Base-by-base conservation (phyloP, 2,329 filamentous ascomycete species). In the Capronia coronata region DNA sequence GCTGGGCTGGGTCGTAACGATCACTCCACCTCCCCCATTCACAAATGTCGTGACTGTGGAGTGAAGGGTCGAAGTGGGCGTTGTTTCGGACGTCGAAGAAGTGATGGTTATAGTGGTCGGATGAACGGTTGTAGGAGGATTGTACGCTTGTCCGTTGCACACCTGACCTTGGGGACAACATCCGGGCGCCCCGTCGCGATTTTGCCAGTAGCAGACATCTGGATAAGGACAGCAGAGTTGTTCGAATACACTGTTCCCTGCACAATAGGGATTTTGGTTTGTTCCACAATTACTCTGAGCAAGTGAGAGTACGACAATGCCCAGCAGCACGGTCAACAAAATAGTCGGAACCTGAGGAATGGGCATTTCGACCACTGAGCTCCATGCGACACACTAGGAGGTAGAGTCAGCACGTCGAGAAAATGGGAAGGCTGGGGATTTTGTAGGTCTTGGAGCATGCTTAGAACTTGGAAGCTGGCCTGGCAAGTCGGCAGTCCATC, bases 91-190 rank as follows among this genome's bases (percentile, higher is more conserved):
- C 6, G 45, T 48, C 21, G 21, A 7, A 25, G 19, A 18, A 25
- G 11, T 48, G 19, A 27, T 18, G n/a, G 27, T 44, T 18, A 48
- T 38, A 13, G 52, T 55, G 11, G 52, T 46, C 13, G 52, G 41
- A 7, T 46, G 23, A 3, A 43, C 11, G 23, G 42, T 50, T 9
- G 46, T 42, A 9, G 49, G 46, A 22, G 50, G 37, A 3, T 48
- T 45, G 22, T 44, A 49, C 19, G 51, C 32, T 21, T 43, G 34
- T 3, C 54, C 54, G 40, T 48, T 35, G 34, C 62, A 64, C n/a
- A 54, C 51, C 49, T 58, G 50, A 30, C 60, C 62, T 19, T 56
- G 46, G 1, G 61, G 59, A 56, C 62, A 64, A 48, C 62, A 64
- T 13, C 53, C 59, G 8, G 61, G 55, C 2, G 48, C 41, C 5